phyloP scores from a whole-genome alignment of 495 filamentous ascomycete genomes.

The Lasiosphaeris hirsuta region DNA sequence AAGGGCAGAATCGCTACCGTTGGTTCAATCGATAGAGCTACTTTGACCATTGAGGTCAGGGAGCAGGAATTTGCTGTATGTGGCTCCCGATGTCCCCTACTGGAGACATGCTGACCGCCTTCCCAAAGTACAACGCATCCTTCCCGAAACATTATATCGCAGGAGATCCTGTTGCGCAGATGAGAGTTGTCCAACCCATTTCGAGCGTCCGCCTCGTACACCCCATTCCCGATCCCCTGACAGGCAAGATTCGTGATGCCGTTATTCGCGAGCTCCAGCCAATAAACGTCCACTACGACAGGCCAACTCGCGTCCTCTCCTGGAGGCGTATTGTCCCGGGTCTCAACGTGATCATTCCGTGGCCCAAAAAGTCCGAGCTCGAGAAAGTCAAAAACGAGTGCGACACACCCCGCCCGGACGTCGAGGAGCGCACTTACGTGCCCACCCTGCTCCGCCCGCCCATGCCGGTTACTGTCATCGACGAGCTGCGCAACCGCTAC shows the following conservation, averaged over 20 bases:
- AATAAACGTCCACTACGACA: slow-evolving; percentile 41
- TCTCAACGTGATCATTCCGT: slow-evolving; percentile 66
- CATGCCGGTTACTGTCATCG: slow-evolving; percentile 74
- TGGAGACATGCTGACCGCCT: neutral
- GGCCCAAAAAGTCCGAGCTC: slow-evolving; percentile 53
- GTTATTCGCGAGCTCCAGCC: slow-evolving; percentile 66
- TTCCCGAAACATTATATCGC: slow-evolving; percentile 51
- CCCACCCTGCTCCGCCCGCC: slow-evolving; percentile 71
- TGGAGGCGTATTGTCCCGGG: slow-evolving; percentile 57
- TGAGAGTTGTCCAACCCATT: slow-evolving; percentile 57
- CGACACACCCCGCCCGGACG: slow-evolving; percentile 75
- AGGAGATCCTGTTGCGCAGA: slow-evolving; percentile 43
- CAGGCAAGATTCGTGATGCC: slow-evolving; percentile 62
- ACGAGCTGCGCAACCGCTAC: slow-evolving; percentile 87
- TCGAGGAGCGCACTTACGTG: slow-evolving; percentile 69
- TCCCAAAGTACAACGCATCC: slow-evolving; percentile 51
- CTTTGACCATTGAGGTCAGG: slow-evolving; percentile 54
- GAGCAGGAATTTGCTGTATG: slow-evolving; percentile 67
- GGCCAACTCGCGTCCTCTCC: slow-evolving; percentile 36
- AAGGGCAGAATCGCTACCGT: slow-evolving; percentile 78
- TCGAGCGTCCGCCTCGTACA: slow-evolving; percentile 75
- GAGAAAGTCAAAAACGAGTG: slow-evolving; percentile 50
- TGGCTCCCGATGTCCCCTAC: slow-evolving; percentile 9
- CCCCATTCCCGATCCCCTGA: slow-evolving; percentile 61
- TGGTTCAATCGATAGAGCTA: slow-evolving; percentile 50